Base-by-base conservation (phyloP, 768 basidiomycete species). In the Rhizopogon roseolus region DNA sequence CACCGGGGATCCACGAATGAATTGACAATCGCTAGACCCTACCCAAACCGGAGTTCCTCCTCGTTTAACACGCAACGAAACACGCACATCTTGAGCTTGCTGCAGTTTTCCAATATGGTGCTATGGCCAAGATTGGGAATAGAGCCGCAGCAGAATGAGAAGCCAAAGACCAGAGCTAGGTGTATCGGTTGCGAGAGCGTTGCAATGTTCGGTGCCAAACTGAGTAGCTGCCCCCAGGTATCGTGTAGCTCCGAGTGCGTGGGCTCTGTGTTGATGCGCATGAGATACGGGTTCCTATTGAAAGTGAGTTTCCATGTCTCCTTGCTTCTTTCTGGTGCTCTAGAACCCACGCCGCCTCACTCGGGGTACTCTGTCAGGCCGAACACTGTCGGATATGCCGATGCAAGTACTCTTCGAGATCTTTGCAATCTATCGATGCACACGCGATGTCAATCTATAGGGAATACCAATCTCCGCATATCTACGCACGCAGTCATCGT, bases 231-330 rank as follows among this genome's bases (percentile, higher is more conserved):
- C 16, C 36, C 36, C 49, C 49, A 50, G 25, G 38, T 37, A 41
- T 50, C 49, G 17, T 50, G 25, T 6, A 50, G 8, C 22, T 50
- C 49, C 16, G 44, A 6, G 19, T 50, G 39, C 39, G 49, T 50
- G 19, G 44, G 22, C 16, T 50, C 39, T 28, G 68, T 76, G 16
- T 72, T 73, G 2, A 70, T 67, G 54, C 70, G 74, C 42, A 62
- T 76, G 58, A 75, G 74, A 58, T 76, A 76, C 44, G 74, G 74
- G 11, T 74, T 70, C 62, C 59, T 76, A 34, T 66, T 76, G 46
- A 64, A 72, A 64, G 71, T 70, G 39, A 25, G 48, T 14, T 10
- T 32, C 49, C 1, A 9, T 16, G 22, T 8, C 19, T 17, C 7
- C n/a, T 27, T 49, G 6, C 29, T 70, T 9, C 46, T 48, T 0